phyloP scores from a whole-genome alignment of 345 rosid genomes.

The Populus davidiana region DNA sequence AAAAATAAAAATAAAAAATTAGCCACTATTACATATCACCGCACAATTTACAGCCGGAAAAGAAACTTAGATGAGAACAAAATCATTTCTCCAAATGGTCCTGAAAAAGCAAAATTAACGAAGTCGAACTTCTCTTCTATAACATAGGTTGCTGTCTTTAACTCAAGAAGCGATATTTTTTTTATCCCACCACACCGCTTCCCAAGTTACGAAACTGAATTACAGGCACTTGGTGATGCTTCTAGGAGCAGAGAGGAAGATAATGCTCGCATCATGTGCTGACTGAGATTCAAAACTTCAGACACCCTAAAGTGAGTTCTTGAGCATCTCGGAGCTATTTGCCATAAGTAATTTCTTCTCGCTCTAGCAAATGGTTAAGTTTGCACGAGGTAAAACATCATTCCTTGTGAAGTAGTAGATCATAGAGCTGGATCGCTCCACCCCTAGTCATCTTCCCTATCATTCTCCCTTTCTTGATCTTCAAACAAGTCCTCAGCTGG shows the following conservation, averaged over 20 bases:
- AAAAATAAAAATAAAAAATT: no score
- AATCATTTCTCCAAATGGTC: no score
- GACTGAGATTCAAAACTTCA: neutral
- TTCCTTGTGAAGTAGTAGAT: neutral
- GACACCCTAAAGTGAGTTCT: neutral
- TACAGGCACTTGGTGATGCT: neutral
- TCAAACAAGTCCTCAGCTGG: conserved; percentile 79
- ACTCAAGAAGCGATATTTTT: neutral
- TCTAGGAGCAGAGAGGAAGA: neutral
- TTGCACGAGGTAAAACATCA: neutral
- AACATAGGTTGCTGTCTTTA: no score
- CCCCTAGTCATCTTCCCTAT: conserved; percentile 47
- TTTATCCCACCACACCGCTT: neutral
- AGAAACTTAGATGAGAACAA: neutral
- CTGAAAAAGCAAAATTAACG: no score
- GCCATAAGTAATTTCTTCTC: neutral
- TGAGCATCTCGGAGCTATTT: neutral
- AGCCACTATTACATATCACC: no score
- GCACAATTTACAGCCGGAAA: no score
- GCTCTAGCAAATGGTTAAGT: neutral
- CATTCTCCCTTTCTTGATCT: conserved; percentile 44
- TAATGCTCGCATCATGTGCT: neutral
- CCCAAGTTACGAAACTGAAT: neutral
- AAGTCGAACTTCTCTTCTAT: neutral
- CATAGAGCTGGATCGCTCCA: neutral